A percentile compares a stretch with the other conserved stretches of the same genome.
Evolutionary conservation across 2,329 filamentous ascomycete genomes (phyloP).

Genomic region (Arthroderma uncinatum): DNA sequence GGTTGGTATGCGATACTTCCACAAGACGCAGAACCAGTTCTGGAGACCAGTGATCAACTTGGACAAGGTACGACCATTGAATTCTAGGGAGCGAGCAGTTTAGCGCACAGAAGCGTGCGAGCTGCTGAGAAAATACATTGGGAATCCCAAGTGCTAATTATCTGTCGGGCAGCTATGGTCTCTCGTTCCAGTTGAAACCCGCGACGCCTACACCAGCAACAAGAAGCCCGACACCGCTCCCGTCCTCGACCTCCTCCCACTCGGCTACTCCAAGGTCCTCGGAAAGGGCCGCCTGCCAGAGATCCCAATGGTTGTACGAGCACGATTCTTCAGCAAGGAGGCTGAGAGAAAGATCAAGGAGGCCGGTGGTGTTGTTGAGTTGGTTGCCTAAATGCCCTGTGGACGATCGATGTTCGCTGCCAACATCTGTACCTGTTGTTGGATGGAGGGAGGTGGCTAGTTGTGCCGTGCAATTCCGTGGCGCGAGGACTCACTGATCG

Average conservation of each 20-base stretch:
- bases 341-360: conserved; percentile 99
- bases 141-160: conserved; percentile 4
- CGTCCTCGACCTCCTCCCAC: conserved; percentile 91
- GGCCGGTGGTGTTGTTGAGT: conserved; percentile 89
- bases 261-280: conserved; percentile 97
- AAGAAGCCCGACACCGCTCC: conserved; percentile 81
- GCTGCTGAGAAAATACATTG: conserved; percentile 1
- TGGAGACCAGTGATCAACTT: conserved; percentile 99
- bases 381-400: conserved; percentile 61
- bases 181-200: conserved; percentile 83
- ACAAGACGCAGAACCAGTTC: conserved; percentile 89
- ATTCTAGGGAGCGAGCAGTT: not conserved
- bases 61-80: conserved; percentile 64
- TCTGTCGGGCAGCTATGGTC: conserved; percentile 75
- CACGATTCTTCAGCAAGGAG: conserved; percentile 88
- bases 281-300: conserved; percentile 94
- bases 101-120: not conserved
- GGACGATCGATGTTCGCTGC: not conserved
- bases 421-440: not conserved
- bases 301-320: conserved; percentile 86
- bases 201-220: conserved; percentile 73
- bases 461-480: not conserved
- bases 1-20: conserved; percentile 92
- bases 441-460: not conserved
- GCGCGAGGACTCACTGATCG: not conserved